A percentile compares a stretch with the other conserved stretches of the same genome.
Evolutionary conservation across 257 asterid genomes (phyloP).

Genomic region (Pogostemon cablin): DNA sequence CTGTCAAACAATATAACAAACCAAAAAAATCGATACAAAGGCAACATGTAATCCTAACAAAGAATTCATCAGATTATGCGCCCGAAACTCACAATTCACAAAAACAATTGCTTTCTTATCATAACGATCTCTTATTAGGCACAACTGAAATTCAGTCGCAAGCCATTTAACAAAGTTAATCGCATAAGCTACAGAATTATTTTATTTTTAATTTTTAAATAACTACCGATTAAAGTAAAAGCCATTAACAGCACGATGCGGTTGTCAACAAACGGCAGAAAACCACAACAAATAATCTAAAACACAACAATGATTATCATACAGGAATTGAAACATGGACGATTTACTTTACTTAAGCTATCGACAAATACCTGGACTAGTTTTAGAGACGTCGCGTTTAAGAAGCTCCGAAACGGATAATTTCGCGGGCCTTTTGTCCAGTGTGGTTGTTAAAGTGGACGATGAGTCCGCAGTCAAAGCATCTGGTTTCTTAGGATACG

Average conservation of each 20-base stretch:
- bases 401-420: conserved; percentile 73
- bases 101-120: background rate
- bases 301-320: background rate
- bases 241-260: background rate
- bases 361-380: conserved; percentile 36
- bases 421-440: conserved; percentile 30
- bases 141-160: background rate
- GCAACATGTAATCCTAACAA: background rate
- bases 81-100: background rate
- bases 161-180: background rate
- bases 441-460: conserved; percentile 32
- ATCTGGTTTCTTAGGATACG: conserved; percentile 56
- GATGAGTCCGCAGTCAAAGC: conserved; percentile 35
- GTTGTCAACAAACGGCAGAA: background rate
- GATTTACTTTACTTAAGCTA: background rate
- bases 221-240: background rate
- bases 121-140: background rate
- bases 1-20: background rate
- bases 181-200: background rate
- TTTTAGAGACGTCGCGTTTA: conserved; percentile 51
- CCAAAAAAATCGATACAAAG: background rate
- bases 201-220: background rate
- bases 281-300: background rate
- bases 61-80: background rate
- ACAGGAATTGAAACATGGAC: background rate